Evolutionary conservation across 352 stramenopile species (phyloP).

Genomic region (Globisporangium parvum): DNA sequence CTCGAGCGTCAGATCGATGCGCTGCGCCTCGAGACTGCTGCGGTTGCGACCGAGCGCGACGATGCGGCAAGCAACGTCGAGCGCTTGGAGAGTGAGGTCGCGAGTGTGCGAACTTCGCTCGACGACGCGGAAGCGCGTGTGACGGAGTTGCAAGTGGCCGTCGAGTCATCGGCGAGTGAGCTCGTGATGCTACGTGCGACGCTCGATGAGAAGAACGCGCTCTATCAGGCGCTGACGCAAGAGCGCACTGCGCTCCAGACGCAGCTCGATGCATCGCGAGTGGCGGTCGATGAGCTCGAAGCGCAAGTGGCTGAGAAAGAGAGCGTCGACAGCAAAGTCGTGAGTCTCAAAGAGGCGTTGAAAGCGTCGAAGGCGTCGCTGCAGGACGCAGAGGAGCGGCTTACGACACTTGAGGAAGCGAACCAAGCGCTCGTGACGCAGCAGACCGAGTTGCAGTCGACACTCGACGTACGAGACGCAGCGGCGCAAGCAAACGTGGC

Average conservation of each 20-base stretch:
- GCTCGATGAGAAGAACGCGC: slow-evolving; percentile 2
- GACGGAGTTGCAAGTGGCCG: neutral
- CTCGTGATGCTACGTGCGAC: neutral
- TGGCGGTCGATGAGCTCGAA: slow-evolving; percentile 8
- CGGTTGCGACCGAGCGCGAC: neutral
- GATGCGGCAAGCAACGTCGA: neutral
- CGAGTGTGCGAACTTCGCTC: neutral
- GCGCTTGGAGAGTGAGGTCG: neutral
- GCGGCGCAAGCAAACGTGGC: too few relatives aligned
- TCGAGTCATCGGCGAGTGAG: neutral
- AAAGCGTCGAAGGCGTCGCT: slow-evolving; percentile 5
- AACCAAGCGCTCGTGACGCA: slow-evolving; percentile 2
- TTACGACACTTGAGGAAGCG: slow-evolving; percentile 4
- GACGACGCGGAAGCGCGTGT: slow-evolving; percentile 1
- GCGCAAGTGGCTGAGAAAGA: slow-evolving; percentile 9
- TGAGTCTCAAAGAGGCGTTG: slow-evolving; percentile 4
- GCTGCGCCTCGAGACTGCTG: neutral
- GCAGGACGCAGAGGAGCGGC: slow-evolving; percentile 5
- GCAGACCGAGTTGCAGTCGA: neutral
- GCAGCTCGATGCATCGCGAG: neutral
- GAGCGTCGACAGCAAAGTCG: slow-evolving; percentile 1
- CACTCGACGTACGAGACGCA: neutral
- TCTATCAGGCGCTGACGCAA: neutral
- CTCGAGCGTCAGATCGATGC: slow-evolving; percentile 4
- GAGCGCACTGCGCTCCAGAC: neutral